These are phyloP conservation scores for Lablab purpureus DNA, from an alignment of 306 rosid genomes.

Conservation along the genomic window DNA sequence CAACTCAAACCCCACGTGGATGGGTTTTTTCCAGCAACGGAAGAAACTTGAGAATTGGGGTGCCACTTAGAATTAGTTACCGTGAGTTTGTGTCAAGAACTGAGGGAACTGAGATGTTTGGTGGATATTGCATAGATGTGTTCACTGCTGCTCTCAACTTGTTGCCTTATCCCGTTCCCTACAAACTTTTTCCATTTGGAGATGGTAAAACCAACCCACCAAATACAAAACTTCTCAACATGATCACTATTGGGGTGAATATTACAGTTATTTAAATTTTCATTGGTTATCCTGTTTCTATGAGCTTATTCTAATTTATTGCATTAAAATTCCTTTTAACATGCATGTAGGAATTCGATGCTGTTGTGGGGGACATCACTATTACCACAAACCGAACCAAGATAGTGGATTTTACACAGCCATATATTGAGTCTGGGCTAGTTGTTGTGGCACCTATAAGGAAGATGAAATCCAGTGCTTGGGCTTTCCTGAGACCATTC, in stretches of 20 bases:
- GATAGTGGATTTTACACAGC: conserved; percentile 88
- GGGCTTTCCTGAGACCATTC: conserved; percentile 89
- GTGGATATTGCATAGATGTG: conserved; percentile 80
- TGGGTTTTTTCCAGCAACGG: too few relatives aligned
- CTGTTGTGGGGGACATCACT: conserved; percentile 79
- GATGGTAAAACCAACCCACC: background rate
- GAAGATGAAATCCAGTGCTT: conserved; percentile 62
- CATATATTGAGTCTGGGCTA: conserved; percentile 80
- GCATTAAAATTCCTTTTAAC: background rate
- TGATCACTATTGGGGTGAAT: background rate
- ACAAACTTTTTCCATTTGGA: background rate
- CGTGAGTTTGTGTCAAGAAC: conserved; percentile 61
- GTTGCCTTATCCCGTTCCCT: conserved; percentile 69
- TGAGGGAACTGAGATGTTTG: conserved; percentile 56
- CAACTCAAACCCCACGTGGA: conserved; percentile 58
- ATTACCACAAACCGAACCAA: conserved; percentile 74
- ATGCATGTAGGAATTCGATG: conserved; percentile 62
- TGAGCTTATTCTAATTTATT: background rate
- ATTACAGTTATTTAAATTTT: background rate
- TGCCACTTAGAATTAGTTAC: conserved; percentile 65
- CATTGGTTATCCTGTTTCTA: background rate
- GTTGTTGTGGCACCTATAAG: conserved; percentile 75
- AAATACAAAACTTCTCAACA: background rate
- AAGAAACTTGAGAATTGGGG: conserved; percentile 65
- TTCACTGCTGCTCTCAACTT: conserved; percentile 65